phyloP scores from a whole-genome alignment of 768 basidiomycete genomes.

The Boletus patriciae region DNA sequence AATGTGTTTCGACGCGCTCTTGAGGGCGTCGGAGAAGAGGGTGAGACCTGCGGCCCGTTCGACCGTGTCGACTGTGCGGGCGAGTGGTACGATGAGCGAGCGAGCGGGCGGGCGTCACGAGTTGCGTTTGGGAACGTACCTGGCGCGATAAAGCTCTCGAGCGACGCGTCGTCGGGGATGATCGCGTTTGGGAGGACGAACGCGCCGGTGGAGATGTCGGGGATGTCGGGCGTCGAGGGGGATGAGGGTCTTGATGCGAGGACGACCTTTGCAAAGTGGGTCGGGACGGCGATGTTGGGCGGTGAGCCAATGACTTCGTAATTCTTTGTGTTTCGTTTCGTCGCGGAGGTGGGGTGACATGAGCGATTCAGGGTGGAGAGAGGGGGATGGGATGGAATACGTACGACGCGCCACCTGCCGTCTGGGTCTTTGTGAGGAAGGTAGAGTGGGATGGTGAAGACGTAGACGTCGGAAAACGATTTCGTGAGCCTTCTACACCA shows the following conservation, averaged over 20 bases:
- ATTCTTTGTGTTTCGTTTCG: conserved; percentile 52
- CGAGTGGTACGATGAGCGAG: background rate
- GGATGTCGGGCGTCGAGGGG: conserved; percentile 64
- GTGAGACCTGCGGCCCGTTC: conserved; percentile 87
- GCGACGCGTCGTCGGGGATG: conserved; percentile 80
- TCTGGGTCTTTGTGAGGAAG: conserved; percentile 82
- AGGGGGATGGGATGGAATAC: conserved; percentile 31
- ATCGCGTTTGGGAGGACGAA: conserved; percentile 95
- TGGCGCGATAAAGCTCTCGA: conserved; percentile 81
- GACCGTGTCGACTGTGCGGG: conserved; percentile 80
- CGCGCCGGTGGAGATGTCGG: conserved; percentile 84
- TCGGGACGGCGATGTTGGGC: conserved; percentile 90
- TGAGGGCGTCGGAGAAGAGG: conserved; percentile 82
- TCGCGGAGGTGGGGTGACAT: background rate
- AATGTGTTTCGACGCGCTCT: conserved; percentile 74
- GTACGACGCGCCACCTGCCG: conserved; percentile 93
- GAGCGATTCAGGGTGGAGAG: background rate
- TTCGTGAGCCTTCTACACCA: conserved; percentile 90
- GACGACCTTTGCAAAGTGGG: conserved; percentile 97
- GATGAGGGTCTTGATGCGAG: conserved; percentile 74
- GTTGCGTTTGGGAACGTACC: conserved; percentile 41
- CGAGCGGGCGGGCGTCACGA: no score
- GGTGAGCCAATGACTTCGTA: conserved; percentile 95
- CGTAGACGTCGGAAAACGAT: conserved; percentile 91
- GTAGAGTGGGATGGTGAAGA: conserved; percentile 98